Conservation (phyloP, 2,329 filamentous ascomycete species). For the Clarireedia hainanense region DNA sequence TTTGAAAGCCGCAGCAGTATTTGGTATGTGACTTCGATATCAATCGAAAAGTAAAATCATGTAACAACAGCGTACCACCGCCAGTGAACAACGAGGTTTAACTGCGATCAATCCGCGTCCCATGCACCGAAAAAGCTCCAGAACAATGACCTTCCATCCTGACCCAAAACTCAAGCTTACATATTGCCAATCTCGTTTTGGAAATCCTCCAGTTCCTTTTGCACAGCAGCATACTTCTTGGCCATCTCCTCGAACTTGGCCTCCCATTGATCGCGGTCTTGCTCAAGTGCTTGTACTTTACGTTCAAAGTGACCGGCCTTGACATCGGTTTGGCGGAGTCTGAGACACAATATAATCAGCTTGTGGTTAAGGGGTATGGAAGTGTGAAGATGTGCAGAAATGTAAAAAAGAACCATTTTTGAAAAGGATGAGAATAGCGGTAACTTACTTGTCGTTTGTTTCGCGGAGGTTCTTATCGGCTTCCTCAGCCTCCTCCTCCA, state of each 20-base stretch:
- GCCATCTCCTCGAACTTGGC: constrained; percentile 96
- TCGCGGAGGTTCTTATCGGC: constrained; percentile 94
- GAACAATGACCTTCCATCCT: constrained; percentile 9
- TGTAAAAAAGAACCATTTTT: constrained; percentile 4
- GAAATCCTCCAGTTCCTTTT: constrained; percentile 90
- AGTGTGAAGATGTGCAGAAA: constrained; percentile 2
- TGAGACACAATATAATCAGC: constrained; percentile 34
- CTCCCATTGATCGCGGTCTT: constrained; percentile 90
- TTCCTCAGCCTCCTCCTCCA: constrained; percentile 96
- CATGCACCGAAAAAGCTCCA: constrained; percentile 16
- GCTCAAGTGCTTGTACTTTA: constrained; percentile 95
- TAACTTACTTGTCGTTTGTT: constrained; percentile 92
- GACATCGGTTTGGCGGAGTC: constrained; percentile 97
- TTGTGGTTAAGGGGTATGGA: constrained; percentile 1
- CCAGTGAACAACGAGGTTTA: constrained; percentile 22
- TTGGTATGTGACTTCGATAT: constrained; percentile 20
- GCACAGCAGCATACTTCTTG: constrained; percentile 73
- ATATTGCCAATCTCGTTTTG: constrained; percentile 90
- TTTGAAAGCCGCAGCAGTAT: constrained; percentile 10
- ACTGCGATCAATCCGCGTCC: constrained; percentile 20
- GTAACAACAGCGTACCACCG: constrained; percentile 21
- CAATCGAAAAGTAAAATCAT: constrained; percentile 19
- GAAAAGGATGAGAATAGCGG: background rate
- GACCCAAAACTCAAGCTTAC: constrained; percentile 37
- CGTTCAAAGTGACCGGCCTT: constrained; percentile 99